A percentile compares a stretch with the other conserved stretches of the same genome.
Conservation (phyloP, 257 asterid genomes). For the Przewalskia tangutica region DNA sequence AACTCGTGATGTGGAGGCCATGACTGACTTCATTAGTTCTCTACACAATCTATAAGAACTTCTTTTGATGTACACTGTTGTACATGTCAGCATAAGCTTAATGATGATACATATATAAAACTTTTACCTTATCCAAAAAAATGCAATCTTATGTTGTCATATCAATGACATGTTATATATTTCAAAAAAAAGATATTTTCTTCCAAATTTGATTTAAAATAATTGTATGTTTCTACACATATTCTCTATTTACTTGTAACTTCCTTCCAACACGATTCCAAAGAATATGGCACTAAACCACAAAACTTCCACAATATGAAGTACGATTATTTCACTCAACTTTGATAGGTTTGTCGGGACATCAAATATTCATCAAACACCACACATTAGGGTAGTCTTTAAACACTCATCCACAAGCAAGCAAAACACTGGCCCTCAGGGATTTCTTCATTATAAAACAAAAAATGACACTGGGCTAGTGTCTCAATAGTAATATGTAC, state of each 20-base stretch:
- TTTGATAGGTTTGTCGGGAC: neutral
- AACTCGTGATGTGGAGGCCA: neutral
- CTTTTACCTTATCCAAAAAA: neutral
- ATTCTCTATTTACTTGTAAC: neutral
- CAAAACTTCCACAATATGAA: neutral
- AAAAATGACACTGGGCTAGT: neutral
- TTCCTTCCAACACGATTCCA: neutral
- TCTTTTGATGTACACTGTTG: neutral
- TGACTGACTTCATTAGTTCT: neutral
- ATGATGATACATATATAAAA: neutral
- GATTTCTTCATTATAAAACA: neutral
- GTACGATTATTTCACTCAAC: neutral
- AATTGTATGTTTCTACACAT: neutral
- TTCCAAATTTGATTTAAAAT: too few species aligned
- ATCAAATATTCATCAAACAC: neutral
- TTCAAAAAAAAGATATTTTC: neutral
- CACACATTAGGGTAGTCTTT: neutral
- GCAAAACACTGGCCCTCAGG: neutral
- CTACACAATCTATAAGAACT: neutral
- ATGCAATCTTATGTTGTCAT: neutral
- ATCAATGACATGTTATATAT: neutral
- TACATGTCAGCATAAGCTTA: neutral
- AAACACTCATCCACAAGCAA: neutral
- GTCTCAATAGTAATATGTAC: neutral
- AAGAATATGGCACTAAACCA: neutral